phyloP scores from a whole-genome alignment of 371 early-diverging fungal genomes.

The Sporodiniella umbellata region DNA sequence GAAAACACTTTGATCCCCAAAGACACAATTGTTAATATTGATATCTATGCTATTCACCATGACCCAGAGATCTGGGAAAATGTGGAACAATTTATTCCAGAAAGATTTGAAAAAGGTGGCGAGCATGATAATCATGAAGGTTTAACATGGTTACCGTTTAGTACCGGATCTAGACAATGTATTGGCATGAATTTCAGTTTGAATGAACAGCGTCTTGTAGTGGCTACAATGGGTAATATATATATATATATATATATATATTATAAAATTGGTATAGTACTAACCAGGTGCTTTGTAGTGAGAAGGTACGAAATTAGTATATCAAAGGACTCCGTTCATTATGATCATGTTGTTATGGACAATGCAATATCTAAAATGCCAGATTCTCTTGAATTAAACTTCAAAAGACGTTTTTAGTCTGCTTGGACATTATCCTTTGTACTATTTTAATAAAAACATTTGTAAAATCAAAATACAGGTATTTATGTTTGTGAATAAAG shows the following conservation, averaged over 20 bases:
- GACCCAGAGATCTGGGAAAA: constrained; percentile 35
- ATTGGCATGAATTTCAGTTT: constrained; percentile 59
- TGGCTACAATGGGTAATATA: constrained; percentile 42
- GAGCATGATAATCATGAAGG: constrained; percentile 25
- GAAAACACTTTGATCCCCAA: constrained; percentile 11
- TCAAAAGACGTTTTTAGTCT: constrained; percentile 17
- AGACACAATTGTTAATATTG: constrained; percentile 8
- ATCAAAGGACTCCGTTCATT: constrained; percentile 23
- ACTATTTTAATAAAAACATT: too few species aligned
- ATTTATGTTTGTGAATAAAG: too few species aligned
- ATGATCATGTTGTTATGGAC: constrained; percentile 10
- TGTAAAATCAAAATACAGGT: too few species aligned
- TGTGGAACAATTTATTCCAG: constrained; percentile 46
- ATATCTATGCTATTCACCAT: constrained; percentile 18
- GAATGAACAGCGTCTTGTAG: constrained; percentile 49
- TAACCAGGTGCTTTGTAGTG: constrained; percentile 17
- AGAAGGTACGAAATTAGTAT: constrained; percentile 26
- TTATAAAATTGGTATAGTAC: too few species aligned
- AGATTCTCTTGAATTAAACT: constrained; percentile 3
- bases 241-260: too few species aligned
- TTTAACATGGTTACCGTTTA: background rate
- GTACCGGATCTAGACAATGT: constrained; percentile 52
- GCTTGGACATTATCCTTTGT: too few species aligned
- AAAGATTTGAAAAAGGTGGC: constrained; percentile 43
- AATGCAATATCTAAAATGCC: constrained; percentile 14